Evolutionary conservation across 2,329 filamentous ascomycete species (phyloP), one percentile per base, ranked within the genome.

Genomic region (Fusarium zealandicum): DNA sequence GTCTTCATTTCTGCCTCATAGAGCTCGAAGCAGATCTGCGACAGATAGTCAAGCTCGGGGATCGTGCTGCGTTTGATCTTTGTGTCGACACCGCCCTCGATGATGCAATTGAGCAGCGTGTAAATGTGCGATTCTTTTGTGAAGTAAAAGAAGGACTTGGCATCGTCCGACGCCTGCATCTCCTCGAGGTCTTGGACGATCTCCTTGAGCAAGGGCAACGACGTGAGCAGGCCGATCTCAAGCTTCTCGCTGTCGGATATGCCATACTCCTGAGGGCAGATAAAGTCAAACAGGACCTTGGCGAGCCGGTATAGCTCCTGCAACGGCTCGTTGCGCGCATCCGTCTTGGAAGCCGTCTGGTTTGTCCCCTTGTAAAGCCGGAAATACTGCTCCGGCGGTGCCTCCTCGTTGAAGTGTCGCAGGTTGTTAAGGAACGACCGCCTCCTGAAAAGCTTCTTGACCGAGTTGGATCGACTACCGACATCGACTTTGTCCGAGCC

Each of bases 91-190:
- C 95, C 96, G 56, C 96, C 95, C 73, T 99, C 95, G 20, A 99
- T 84, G 65, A 99, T 98, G 73, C 93, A 98, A 74, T 99, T 99
- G 53, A 99, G 84, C 5, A 99, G 83, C 5, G 95, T 99, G 77
- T 99, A 99, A 60, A 99, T 97, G 73, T 99, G 95, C 1, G 92
- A 96, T 75, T 99, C 95, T 75, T 99, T 99, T 60, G 95, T 99
- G 75, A 99, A 99, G 78, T 99, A 99, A 76, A 98, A 91, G 79
- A 98, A 98, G 2, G 90, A 93, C 72, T 97, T 97, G 37, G 93
- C 92, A 63, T 96, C 90, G 46, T 93, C 89, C 0, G 91, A 96
- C 4, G 95, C 93, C 75, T 99, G 95, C 74, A 98, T 92, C 75
- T 98, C 93, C 76, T 99, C 96, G 2, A 99, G 82, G 68, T 99